phyloP scores from a whole-genome alignment of 2,329 filamentous ascomycete species.

The Trichoderma pleuroti region DNA sequence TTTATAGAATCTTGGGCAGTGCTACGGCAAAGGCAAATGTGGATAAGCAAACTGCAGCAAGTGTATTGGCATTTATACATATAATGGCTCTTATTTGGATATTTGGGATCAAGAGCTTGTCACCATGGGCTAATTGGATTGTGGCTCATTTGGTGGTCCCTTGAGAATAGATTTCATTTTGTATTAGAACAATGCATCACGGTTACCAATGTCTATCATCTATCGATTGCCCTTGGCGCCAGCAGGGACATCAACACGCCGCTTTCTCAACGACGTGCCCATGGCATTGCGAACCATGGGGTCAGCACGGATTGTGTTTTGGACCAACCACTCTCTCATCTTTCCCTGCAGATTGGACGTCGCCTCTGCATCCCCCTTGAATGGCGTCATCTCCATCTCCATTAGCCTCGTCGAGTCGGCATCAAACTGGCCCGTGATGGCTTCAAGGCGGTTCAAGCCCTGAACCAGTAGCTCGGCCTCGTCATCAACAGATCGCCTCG shows the following conservation, averaged over 20 bases:
- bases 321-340: conserved; percentile 81
- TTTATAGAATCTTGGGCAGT: neutral
- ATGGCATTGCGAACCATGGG: conserved; percentile 80
- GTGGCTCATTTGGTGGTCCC: neutral
- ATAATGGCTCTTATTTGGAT: neutral
- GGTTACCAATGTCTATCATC: neutral
- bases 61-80: neutral
- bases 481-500: conserved; percentile 32
- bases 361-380: conserved; percentile 65
- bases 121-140: neutral
- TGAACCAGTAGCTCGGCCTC: conserved; percentile 54
- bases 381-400: conserved; percentile 77
- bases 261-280: conserved; percentile 60
- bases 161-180: neutral
- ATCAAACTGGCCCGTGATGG: conserved; percentile 57
- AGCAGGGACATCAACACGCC: conserved; percentile 58
- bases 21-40: neutral
- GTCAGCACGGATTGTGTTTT: conserved; percentile 77
- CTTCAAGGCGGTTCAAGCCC: conserved; percentile 65
- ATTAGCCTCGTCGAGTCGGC: conserved; percentile 67
- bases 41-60: neutral
- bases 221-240: conserved; percentile 55
- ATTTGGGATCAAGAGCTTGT: neutral
- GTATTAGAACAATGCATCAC: neutral
- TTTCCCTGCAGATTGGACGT: conserved; percentile 59